These are phyloP conservation scores for Senecio squalidus DNA, from an alignment of 140 eudicot species.

Conservation along the genomic window DNA sequence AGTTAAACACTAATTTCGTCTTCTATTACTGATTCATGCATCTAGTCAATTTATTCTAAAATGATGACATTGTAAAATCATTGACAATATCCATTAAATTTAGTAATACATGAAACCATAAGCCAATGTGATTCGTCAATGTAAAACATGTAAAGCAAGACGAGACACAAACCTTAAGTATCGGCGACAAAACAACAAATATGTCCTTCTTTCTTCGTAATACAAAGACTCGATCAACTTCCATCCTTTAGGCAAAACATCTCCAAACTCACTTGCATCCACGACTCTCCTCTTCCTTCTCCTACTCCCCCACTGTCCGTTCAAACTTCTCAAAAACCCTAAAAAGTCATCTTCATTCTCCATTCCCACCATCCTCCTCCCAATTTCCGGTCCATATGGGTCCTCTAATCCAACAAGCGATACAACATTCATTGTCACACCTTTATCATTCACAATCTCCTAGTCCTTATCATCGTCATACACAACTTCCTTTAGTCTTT, in stretches of 20 bases:
- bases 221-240: slow-evolving; percentile 56
- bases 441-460: slow-evolving; percentile 44
- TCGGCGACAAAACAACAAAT: slow-evolving; percentile 70
- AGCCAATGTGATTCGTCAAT: no score
- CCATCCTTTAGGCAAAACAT: slow-evolving; percentile 75
- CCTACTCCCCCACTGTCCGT: slow-evolving; percentile 88
- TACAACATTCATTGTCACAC: slow-evolving; percentile 44
- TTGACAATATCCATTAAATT: no score
- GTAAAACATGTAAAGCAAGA: no score
- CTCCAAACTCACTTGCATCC: slow-evolving; percentile 69
- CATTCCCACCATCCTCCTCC: slow-evolving; percentile 55
- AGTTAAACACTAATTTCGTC: no score
- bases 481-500: slow-evolving; percentile 21
- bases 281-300: slow-evolving; percentile 84
- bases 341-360: slow-evolving; percentile 50
- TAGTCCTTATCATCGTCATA: slow-evolving; percentile 41
- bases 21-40: no score
- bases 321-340: slow-evolving; percentile 53
- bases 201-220: slow-evolving; percentile 71
- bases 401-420: slow-evolving; percentile 42
- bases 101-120: no score
- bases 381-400: slow-evolving; percentile 53
- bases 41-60: no score
- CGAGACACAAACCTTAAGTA: slow-evolving; percentile 68
- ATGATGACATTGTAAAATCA: no score